These are phyloP conservation scores for Cylindrodendrum hubeiense DNA, from an alignment of 2,329 filamentous ascomycete genomes.

Conservation along the genomic window DNA sequence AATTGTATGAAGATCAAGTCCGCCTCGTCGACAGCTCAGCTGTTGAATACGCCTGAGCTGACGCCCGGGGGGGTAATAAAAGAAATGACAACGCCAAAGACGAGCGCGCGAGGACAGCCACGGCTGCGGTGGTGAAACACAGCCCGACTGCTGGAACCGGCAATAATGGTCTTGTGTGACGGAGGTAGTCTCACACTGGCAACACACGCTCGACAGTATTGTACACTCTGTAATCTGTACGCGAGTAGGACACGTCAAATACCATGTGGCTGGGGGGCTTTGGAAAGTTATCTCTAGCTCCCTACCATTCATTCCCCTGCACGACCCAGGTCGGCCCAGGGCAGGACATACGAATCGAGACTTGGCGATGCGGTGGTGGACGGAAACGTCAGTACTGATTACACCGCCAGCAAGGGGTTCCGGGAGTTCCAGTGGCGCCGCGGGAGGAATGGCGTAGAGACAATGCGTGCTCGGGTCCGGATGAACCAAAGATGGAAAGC, in stretches of 20 bases:
- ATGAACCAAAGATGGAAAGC: not conserved
- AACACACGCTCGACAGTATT: not conserved
- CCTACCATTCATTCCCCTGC: not conserved
- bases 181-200: constrained; percentile 1
- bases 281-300: constrained; percentile 9
- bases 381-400: constrained; percentile 2
- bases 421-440: constrained; percentile 14
- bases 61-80: constrained; percentile 17
- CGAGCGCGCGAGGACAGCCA: constrained; percentile 4
- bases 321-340: not conserved
- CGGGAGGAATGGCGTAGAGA: constrained; percentile 12
- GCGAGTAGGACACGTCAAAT: constrained; percentile 7
- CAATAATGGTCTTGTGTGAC: constrained; percentile 7
- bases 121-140: constrained; percentile 26
- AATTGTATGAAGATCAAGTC: not conserved
- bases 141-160: constrained; percentile 15
- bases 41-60: constrained; percentile 13
- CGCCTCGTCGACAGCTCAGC: constrained; percentile 2
- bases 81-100: constrained; percentile 9
- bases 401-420: constrained; percentile 15
- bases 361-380: constrained; percentile 20
- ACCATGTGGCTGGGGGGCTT: not conserved
- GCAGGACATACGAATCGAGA: constrained; percentile 4
- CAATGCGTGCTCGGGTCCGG: not conserved
- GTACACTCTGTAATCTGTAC: no score